phyloP scores from a whole-genome alignment of 1,139 yeast genomes.

The Yamadazyma dendronema region DNA sequence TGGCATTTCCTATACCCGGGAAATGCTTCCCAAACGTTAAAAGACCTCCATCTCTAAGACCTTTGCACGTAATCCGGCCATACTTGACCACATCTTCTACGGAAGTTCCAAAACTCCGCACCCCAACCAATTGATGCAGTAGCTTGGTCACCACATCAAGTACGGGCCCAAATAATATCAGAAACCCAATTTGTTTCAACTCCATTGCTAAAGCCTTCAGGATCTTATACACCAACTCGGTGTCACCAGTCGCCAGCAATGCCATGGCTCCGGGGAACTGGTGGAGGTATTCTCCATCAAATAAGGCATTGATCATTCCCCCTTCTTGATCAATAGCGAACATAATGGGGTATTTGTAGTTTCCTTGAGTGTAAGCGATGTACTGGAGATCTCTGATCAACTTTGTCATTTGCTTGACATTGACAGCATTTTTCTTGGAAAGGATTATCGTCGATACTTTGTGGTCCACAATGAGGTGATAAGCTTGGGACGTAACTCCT shows the following conservation, averaged over 20 bases:
- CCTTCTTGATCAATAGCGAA: slow-evolving; percentile 85
- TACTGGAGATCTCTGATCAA: slow-evolving; percentile 55
- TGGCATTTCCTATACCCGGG: slow-evolving; percentile 66
- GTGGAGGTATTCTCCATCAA: slow-evolving; percentile 50
- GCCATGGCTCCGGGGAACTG: slow-evolving; percentile 72
- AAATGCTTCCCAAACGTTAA: slow-evolving; percentile 63
- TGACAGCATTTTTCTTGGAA: slow-evolving; percentile 51
- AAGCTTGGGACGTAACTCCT: slow-evolving; percentile 55
- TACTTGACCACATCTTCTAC: slow-evolving; percentile 57
- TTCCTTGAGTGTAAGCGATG: slow-evolving; percentile 50
- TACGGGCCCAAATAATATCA: slow-evolving; percentile 62
- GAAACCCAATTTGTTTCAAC: slow-evolving; percentile 53
- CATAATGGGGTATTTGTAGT: slow-evolving; percentile 56
- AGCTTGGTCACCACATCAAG: slow-evolving; percentile 61
- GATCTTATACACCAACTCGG: slow-evolving; percentile 50
- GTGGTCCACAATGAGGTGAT: slow-evolving; percentile 52
- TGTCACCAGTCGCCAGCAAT: slow-evolving; percentile 54
- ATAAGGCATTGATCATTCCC: slow-evolving; percentile 64
- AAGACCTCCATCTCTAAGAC: slow-evolving; percentile 56
- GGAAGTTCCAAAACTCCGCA: slow-evolving; percentile 61
- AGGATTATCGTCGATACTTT: slow-evolving; percentile 59
- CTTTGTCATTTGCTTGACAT: slow-evolving; percentile 50
- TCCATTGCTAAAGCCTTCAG: slow-evolving; percentile 58
- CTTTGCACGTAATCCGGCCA: slow-evolving; percentile 55
- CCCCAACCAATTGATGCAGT: slow-evolving; percentile 59